phyloP scores from a whole-genome alignment of 495 filamentous ascomycete genomes.

The Tuber indicum region DNA sequence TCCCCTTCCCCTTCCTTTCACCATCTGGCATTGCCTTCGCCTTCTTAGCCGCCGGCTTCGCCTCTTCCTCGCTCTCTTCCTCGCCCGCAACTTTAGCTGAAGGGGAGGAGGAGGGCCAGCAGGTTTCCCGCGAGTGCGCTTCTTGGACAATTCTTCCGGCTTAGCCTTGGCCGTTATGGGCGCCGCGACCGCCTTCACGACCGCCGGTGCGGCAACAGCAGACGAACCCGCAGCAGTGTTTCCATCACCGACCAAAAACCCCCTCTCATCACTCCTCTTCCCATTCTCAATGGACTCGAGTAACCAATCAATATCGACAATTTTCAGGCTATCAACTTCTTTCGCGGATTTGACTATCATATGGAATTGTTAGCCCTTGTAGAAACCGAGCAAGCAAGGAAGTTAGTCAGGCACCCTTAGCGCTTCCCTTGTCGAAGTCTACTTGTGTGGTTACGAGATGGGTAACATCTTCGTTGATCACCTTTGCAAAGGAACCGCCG shows the following conservation, averaged over 20 bases:
- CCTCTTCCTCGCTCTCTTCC: conserved; percentile 35
- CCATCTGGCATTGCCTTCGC: conserved; percentile 43
- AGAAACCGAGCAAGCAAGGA: background rate
- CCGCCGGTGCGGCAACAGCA: conserved; percentile 7
- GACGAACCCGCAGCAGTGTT: conserved; percentile 5
- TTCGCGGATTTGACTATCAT: conserved; percentile 46
- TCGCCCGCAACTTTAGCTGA: conserved; percentile 2
- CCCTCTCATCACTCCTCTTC: conserved; percentile 46
- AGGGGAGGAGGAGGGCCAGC: conserved; percentile 8
- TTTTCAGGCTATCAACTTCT: conserved; percentile 49
- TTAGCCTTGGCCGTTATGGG: conserved; percentile 18
- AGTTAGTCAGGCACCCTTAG: conserved; percentile 19
- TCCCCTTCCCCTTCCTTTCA: conserved; percentile 25
- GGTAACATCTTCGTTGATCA: conserved; percentile 51
- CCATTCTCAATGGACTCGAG: conserved; percentile 48
- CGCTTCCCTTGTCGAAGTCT: conserved; percentile 50
- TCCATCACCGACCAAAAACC: conserved; percentile 43
- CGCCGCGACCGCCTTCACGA: background rate
- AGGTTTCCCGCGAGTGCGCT: conserved; percentile 11
- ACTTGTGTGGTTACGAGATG: conserved; percentile 55
- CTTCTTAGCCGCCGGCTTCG: conserved; percentile 46
- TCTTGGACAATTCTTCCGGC: conserved; percentile 15
- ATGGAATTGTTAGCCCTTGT: conserved; percentile 10
- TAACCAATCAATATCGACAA: conserved; percentile 62
- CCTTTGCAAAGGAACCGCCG: conserved; percentile 49